Evolutionary conservation across 2,329 filamentous ascomycete genomes (phyloP), one percentile per base, ranked within the genome.

Genomic region (Phialocephala sp.): DNA sequence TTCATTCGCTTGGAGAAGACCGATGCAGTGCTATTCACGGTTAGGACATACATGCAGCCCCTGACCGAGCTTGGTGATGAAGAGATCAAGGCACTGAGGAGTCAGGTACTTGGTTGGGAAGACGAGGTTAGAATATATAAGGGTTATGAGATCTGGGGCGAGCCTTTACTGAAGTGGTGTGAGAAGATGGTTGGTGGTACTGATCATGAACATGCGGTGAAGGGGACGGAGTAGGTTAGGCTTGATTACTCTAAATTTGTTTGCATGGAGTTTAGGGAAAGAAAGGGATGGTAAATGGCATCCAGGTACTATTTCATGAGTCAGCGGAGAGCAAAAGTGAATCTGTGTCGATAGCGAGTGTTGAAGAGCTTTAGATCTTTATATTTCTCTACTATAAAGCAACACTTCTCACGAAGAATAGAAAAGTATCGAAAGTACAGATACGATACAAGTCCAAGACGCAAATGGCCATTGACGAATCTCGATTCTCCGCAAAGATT

Each of bases 21-120:
- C 0, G 77, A 76, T 0, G 79, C 82, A 0, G 78, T 85, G 1
- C 75, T 85, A 4, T 84, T 85, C 68, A 81, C 81, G 0, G 82
- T 84, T 9, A 80, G 81, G 66, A 85, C 83, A 0, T 79, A 78
- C 9, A 73, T 85, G 57, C 77, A 79, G 2, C 75, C 76, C 0
- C 68, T 83, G 6, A 74, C 77, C 4, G 77, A 81, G 58, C 72
- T 83, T 5, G 75, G 76, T 0, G 75, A 76, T 60, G 73, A 78
- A 22, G 80, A 82, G 68, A 67, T 81, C 41, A 72, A 75, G 36
- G 80, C 79, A 50, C 71, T 83, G 27, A 78, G 75, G 8, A 79
- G 73, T n/a, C 80, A 82, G 63, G 77, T 82, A 59, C 73, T 73
- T 45, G 81, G 77, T 27, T 82, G 81, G 81, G 80, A 80, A 8